Percentiles rank a stretch among this genome's conserved stretches.
Evolutionary conservation across 2,329 filamentous ascomycete species (phyloP).

Genomic region (Tolypocladium pustulatum): DNA sequence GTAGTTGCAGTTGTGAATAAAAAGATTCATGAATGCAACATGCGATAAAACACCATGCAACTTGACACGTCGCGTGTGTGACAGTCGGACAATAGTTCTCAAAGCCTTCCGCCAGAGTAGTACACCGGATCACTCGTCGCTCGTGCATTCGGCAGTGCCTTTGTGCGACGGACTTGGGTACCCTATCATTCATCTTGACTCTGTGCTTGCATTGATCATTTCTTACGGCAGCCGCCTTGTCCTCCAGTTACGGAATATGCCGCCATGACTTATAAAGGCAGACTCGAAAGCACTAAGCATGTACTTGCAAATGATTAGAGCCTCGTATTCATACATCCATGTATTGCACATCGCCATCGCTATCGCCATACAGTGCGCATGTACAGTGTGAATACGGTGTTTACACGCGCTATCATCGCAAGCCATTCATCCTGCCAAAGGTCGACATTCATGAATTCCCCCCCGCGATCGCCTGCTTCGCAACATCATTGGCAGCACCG

Average conservation of each 20-base stretch:
- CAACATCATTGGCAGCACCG: background rate
- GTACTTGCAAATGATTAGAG: background rate
- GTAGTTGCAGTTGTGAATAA: conserved; percentile 34
- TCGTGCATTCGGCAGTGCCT: background rate
- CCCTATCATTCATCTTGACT: background rate
- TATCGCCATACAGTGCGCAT: background rate
- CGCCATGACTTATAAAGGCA: background rate
- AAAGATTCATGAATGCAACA: conserved; percentile 30
- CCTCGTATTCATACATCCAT: background rate
- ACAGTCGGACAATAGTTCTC: too few species aligned
- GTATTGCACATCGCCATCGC: too few species aligned
- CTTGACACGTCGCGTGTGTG: background rate
- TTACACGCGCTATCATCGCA: background rate
- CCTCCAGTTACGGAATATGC: background rate
- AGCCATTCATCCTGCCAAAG: background rate
- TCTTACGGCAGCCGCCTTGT: background rate
- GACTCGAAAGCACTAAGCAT: background rate
- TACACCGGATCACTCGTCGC: background rate
- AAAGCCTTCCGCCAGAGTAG: background rate
- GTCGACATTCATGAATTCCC: background rate
- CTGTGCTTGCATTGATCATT: background rate
- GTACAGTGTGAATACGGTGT: background rate
- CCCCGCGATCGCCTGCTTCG: background rate
- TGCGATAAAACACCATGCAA: background rate
- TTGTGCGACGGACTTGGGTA: background rate